Percentiles rank a stretch among this genome's conserved stretches.
phyloP scores from a whole-genome alignment of 2,329 filamentous ascomycete genomes.

The Colletotrichum musicola region DNA sequence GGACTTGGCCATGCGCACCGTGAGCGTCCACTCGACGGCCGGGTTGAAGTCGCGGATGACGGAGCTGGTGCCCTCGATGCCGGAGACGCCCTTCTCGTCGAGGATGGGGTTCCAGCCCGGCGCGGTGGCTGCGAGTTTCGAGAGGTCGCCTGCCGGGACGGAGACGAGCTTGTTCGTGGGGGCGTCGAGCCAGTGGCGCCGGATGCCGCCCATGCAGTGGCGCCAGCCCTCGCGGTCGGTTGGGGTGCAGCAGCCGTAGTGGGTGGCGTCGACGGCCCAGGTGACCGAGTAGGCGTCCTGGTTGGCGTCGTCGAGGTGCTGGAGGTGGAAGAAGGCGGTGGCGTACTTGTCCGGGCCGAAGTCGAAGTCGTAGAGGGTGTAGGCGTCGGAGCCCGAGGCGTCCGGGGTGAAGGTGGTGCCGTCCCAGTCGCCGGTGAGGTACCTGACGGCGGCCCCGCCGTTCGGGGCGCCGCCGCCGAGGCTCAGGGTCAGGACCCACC shows the following conservation, averaged over 20 bases:
- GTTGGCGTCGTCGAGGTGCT: slow-evolving; percentile 27
- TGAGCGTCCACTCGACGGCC: slow-evolving; percentile 38
- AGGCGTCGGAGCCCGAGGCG: slow-evolving; percentile 12
- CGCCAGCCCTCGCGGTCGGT: slow-evolving; percentile 49
- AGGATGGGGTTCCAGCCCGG: slow-evolving; percentile 39
- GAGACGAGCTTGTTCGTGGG: slow-evolving; percentile 34
- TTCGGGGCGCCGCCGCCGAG: slow-evolving; percentile 31
- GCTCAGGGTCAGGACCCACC: slow-evolving; percentile 38
- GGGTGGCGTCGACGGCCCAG: slow-evolving; percentile 53
- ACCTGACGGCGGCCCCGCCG: slow-evolving; percentile 35
- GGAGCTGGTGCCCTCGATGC: slow-evolving; percentile 29
- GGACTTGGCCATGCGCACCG: slow-evolving; percentile 36
- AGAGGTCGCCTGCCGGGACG: slow-evolving; percentile 33
- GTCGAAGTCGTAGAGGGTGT: slow-evolving; percentile 46
- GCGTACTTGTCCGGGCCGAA: slow-evolving; percentile 54
- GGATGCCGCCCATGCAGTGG: slow-evolving; percentile 41
- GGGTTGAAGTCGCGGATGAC: slow-evolving; percentile 38
- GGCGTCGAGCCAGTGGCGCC: slow-evolving; percentile 39
- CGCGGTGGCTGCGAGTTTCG: slow-evolving; percentile 29
- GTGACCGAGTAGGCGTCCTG: slow-evolving; percentile 48
- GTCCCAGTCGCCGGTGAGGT: slow-evolving; percentile 39
- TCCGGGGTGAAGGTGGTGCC: slow-evolving; percentile 37
- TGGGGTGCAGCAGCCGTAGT: slow-evolving; percentile 46
- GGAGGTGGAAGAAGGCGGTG: slow-evolving; percentile 48
- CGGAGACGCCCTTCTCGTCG: slow-evolving; percentile 28